Base-by-base conservation (phyloP, 257 asterid genomes). In the Perilla frutescens region DNA sequence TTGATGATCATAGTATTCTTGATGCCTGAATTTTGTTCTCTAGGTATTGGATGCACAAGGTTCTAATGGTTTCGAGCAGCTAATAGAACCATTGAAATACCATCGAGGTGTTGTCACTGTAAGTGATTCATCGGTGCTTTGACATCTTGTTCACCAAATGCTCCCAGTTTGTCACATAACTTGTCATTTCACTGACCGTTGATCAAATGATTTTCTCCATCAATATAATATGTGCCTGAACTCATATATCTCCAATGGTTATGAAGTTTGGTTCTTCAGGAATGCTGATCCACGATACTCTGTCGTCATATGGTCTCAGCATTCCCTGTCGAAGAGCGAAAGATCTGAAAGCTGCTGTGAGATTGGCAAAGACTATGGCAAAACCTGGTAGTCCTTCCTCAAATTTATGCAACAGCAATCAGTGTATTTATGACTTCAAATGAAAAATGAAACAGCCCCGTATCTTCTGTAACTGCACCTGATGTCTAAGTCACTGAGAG, bases 251-350 rank as follows among this genome's bases (percentile, higher is more conserved):
- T 68, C 64, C 34, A 2, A 20, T 32, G 20, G 7, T 41, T 58
- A 32, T 68, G 29, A 55, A 81, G 86, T 83, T 83, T 66, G 87
- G 87, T 39, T 83, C 73, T 50, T 77, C 84, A 40, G 87, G 82
- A 51, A 34, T 0, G 58, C 54, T 77, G 77, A 83, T 83, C 71
- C 81, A 76, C 44, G 72, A 66, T 37, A 80, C 79, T 3, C 61
- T 83, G 43, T 40, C 40, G 15, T 73, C 74, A 45, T 75, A 70
- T 34, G 82, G 84, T 66, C 79, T 83, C 2, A 47, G n/a, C 7
- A 64, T 83, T 55, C 87, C 87, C 26, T 80, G 87, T 67, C 12
- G 70, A 61, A 62, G 78, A 29, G 80, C 77, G 55, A 66, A 56
- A 40, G 51, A 43, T 73, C 74, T 80, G 0, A 70, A 54, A 57